Base-by-base conservation (phyloP, 2,329 filamentous ascomycete species). In the Arthroderma uncinatum region DNA sequence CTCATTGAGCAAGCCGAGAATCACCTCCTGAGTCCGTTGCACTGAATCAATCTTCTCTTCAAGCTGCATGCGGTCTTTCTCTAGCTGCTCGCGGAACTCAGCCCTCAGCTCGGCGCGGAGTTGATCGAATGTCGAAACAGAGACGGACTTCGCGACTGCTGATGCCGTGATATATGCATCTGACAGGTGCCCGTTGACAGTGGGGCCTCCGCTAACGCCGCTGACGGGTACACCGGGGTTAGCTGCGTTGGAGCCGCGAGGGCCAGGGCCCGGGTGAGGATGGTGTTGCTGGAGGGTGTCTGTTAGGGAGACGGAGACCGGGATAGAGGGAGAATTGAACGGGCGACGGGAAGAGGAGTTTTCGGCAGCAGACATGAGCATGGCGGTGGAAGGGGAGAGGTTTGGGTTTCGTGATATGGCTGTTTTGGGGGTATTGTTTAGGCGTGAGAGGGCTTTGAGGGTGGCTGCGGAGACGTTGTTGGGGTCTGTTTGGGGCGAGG, bases 1-100 rank as follows among this genome's bases (percentile, higher is more conserved):
- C 12, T 48, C 44, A 16, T 48, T 48, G 16, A 48, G 23, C 44
- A 48, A 14, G 23, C 72, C 68, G 44, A 74, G 58, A 56, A 74
- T 73, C 66, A 73, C 67, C 37, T 73, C 67, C 57, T 73, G 71
- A 3, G 70, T 72, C 58, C 67, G 62, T 60, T 73, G 71, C 50
- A 74, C 63, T 16, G 69, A 62, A 56, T 71, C 70, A 25, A 74
- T 47, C 58, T 67, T 70, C 57, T 71, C 67, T 53, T 72, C 66
- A 4, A 73, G 59, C 1, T 62, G 61, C 12, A 64, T 64, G 0
- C 68, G 68, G 34, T 70, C 64, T 42, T 65, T 68, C 39, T 68
- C 64, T 42, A 72, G 54, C 55, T 72, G 70, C 19, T 60, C 58
- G 7, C 66, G 66, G 34, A 73, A 56, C 37, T 73, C 69, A 2